Evolutionary conservation across 306 rosid species (phyloP).

Genomic region (Casuarina equisetifolia): DNA sequence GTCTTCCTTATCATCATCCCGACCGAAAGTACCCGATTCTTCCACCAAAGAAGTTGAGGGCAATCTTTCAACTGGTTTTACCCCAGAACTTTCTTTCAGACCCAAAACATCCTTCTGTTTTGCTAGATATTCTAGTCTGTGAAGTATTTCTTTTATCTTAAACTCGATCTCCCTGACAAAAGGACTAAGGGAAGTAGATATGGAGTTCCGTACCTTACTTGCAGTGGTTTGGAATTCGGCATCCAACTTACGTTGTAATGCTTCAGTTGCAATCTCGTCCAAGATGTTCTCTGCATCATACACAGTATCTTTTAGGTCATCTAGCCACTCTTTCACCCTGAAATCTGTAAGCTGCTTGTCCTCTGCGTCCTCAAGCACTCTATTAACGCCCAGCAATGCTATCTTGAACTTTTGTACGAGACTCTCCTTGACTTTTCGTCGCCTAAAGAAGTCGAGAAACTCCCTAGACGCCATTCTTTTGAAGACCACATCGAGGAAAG

Average conservation of each 20-base stretch:
- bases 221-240: background rate
- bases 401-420: background rate
- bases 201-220: background rate
- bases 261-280: background rate
- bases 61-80: too few species aligned
- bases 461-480: background rate
- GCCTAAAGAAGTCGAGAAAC: background rate
- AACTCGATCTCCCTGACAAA: too few species aligned
- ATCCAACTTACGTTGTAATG: background rate
- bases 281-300: slow-evolving; percentile 5
- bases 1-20: background rate
- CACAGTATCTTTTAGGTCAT: background rate
- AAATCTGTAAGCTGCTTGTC: background rate
- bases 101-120: background rate
- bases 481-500: background rate
- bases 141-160: background rate
- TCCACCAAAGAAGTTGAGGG: too few species aligned
- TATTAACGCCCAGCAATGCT: background rate
- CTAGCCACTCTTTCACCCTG: background rate
- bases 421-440: background rate
- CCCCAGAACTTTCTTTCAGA: background rate
- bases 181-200: too few species aligned
- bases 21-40: background rate
- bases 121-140: background rate
- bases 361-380: background rate